phyloP scores from a whole-genome alignment of 441 rosid species.

The Erysimum pusillum region DNA sequence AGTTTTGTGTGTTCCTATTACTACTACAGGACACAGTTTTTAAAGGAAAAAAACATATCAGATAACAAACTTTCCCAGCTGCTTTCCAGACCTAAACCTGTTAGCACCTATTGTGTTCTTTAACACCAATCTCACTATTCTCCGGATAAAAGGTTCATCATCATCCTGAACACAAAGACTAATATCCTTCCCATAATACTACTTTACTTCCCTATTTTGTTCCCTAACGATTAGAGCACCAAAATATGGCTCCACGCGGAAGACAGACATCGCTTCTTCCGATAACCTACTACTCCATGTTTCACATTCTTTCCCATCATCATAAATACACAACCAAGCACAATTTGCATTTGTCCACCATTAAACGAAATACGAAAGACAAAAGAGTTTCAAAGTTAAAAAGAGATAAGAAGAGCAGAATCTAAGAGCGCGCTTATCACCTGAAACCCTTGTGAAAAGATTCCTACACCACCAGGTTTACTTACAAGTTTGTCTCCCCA shows the following conservation, averaged over 20 bases:
- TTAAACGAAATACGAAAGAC: neutral
- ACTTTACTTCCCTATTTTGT: conserved; percentile 4
- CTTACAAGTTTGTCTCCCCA: conserved; percentile 46
- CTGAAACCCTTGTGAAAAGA: conserved; percentile 41
- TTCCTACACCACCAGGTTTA: conserved; percentile 45
- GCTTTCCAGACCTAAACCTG: conserved; percentile 33
- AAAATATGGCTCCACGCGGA: conserved; percentile 57
- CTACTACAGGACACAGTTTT: too few relatives aligned
- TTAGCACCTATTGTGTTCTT: conserved; percentile 21
- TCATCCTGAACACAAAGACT: conserved; percentile 37
- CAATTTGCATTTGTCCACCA: conserved; percentile 46
- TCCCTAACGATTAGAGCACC: conserved; percentile 52
- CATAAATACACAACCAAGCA: conserved; percentile 57
- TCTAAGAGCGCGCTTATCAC: conserved; percentile 35
- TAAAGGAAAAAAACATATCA: conserved; percentile 28
- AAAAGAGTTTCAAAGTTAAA: conserved; percentile 37
- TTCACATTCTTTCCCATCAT: conserved; percentile 49
- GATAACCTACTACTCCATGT: conserved; percentile 52
- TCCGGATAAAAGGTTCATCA: conserved; percentile 29
- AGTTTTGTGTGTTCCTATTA: neutral
- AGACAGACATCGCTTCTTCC: conserved; percentile 54
- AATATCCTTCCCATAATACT: conserved; percentile 27
- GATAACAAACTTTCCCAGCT: conserved; percentile 8
- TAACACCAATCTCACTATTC: conserved; percentile 36
- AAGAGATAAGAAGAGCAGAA: conserved; percentile 13